These are phyloP conservation scores for Metschnikowia santaceciliae DNA, from an alignment of 805 yeast species.

Conservation along the genomic window DNA sequence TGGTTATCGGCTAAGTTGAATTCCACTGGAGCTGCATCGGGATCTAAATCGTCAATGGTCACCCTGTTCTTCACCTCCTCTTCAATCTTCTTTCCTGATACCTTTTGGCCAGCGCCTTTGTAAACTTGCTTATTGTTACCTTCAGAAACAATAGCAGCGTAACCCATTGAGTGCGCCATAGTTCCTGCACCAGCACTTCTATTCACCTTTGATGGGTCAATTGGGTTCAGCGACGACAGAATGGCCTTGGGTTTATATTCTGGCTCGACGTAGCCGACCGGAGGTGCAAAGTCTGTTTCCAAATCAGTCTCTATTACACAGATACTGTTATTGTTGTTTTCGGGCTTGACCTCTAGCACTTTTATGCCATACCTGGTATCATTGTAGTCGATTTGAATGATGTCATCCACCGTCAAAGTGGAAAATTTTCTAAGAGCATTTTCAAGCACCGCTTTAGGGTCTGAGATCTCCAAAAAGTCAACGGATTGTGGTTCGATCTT, in stretches of 20 bases:
- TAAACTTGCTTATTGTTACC: conserved; percentile 31
- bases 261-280: conserved; percentile 96
- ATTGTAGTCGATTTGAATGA: conserved; percentile 82
- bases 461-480: conserved; percentile 87
- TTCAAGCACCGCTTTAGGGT: conserved; percentile 95
- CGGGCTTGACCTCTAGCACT: conserved; percentile 85
- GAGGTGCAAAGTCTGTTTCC: conserved; percentile 97
- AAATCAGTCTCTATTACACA: conserved; percentile 97
- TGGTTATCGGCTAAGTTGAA: conserved; percentile 77
- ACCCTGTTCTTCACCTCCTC: conserved; percentile 20
- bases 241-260: conserved; percentile 47
- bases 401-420: conserved; percentile 78
- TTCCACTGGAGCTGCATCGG: conserved; percentile 66
- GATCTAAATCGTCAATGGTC: conserved; percentile 43
- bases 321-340: conserved; percentile 57
- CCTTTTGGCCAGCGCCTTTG: conserved; percentile 62
- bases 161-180: conserved; percentile 74
- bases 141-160: conserved; percentile 52
- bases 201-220: conserved; percentile 32
- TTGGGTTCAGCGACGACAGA: conserved; percentile 31
- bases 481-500: conserved; percentile 94
- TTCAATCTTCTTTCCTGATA: conserved; percentile 53
- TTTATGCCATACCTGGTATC: conserved; percentile 72
- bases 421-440: conserved; percentile 87
- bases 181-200: conserved; percentile 52